phyloP scores from a whole-genome alignment of 257 asterid species.

The Coffea canephora region DNA sequence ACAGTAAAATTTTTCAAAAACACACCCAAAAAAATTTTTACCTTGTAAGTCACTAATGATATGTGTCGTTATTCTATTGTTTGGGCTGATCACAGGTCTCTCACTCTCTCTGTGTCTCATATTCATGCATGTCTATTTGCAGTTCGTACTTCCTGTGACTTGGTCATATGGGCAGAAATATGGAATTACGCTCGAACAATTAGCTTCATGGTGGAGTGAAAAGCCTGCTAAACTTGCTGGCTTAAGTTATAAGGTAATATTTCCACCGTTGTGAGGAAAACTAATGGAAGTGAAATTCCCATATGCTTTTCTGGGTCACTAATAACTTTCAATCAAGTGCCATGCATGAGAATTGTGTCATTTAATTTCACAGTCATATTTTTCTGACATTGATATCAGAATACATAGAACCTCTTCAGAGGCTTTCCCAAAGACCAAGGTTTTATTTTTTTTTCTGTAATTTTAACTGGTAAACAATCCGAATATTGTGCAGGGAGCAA shows the following conservation, averaged over 20 bases:
- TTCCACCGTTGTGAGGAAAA: not conserved
- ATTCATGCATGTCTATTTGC: slow-evolving; percentile 18
- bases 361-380: not conserved
- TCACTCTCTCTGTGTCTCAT: slow-evolving; percentile 8
- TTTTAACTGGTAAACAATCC: not conserved
- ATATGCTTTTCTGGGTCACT: not conserved
- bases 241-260: slow-evolving; percentile 56
- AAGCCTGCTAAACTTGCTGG: slow-evolving; percentile 94
- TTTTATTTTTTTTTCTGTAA: not conserved
- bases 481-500: slow-evolving; percentile 56
- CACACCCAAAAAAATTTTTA: no score
- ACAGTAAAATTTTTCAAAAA: no score
- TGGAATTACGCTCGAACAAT: slow-evolving; percentile 57
- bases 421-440: not conserved
- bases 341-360: not conserved
- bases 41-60: not conserved
- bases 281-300: not conserved
- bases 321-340: not conserved
- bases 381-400: not conserved
- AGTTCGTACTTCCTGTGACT: slow-evolving; percentile 92
- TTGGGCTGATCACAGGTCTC: slow-evolving; percentile 6
- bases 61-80: not conserved
- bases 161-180: slow-evolving; percentile 79
- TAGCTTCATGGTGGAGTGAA: slow-evolving; percentile 97
- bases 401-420: not conserved